Base-by-base conservation (phyloP, 2,329 filamentous ascomycete species). In the Plectosphaerella sp. region DNA sequence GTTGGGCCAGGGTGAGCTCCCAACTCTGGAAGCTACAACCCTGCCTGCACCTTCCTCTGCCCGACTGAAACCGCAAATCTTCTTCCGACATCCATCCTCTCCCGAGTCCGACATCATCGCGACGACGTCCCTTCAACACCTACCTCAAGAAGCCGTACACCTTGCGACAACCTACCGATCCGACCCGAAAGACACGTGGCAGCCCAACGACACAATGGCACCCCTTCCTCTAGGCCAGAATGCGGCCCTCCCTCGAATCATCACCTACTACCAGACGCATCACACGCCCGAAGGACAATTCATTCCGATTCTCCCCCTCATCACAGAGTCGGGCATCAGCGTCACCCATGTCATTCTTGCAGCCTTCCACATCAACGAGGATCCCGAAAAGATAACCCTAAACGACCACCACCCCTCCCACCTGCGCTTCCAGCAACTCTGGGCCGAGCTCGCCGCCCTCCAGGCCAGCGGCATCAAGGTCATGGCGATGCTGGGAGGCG, bases 401-500 rank as follows among this genome's bases (percentile, higher is more conserved):
- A 97, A 97, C 67, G 86, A 97, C 69, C 82, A 91, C 64, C 76
- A 77, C 0, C 89, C 89, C 0, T 72, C 80, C n/a, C 72, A 89
- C 59, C 68, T 81, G 5, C 79, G 83, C 58, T 93, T 87, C 68
- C 73, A 81, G 33, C 82, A 83, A 1, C 76, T 96, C 36, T 97
- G 91, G 91, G 79, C 79, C 20, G 92, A 97, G 67, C 81, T 90
- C 9, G 77, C 79, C 8, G 74, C 84, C 57, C 72, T 96, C 6
- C 87, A 94, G 66, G 80, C 79, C 2, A 77, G 79, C 7, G 91
- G 91, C 42, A 78, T 96, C 57, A 91, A 87, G 61, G 83, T 96
- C 12, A 77, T 96, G 65, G 89, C 83, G 51, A 94, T 97, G 89
- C 76, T 96, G 2, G 92, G 92, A 39, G 92, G 92, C 15, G 91